A percentile compares a stretch with the other conserved stretches of the same genome.
Conservation (phyloP, 352 stramenopile species). For the Phytophthora nicotianae region DNA sequence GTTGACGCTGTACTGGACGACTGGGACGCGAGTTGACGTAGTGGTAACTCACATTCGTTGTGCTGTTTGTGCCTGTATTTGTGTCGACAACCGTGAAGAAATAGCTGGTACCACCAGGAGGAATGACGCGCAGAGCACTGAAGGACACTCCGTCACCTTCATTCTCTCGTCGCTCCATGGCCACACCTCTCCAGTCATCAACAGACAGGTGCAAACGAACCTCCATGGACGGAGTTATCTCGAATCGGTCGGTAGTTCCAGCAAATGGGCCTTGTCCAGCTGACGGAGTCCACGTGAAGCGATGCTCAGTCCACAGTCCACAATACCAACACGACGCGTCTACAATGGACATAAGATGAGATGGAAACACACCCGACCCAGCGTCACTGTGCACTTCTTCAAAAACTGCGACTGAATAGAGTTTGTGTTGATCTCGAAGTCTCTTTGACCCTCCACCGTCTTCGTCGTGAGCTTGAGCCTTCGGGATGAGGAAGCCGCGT, state of each 20-base stretch:
- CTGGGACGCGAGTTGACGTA: constrained; percentile 42
- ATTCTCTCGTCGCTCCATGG: constrained; percentile 61
- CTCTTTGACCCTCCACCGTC: constrained; percentile 22
- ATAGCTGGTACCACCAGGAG: constrained; percentile 76
- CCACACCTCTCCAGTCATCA: constrained; percentile 71
- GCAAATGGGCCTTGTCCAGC: constrained; percentile 44
- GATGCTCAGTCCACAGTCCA: constrained; percentile 74
- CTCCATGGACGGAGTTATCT: constrained; percentile 41
- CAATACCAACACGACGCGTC: constrained; percentile 85
- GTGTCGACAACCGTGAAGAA: constrained; percentile 64
- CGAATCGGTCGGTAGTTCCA: constrained; percentile 32
- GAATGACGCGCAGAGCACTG: constrained; percentile 63
- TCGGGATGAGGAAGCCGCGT: constrained; percentile 67
- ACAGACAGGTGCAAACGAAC: constrained; percentile 69
- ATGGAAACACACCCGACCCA: constrained; percentile 53
- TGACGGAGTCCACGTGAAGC: constrained; percentile 67
- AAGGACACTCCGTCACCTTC: constrained; percentile 49
- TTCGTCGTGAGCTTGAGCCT: constrained; percentile 41
- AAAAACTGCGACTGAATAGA: constrained; percentile 76
- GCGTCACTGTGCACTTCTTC: constrained; percentile 70
- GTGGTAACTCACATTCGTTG: constrained; percentile 41
- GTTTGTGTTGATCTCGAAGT: constrained; percentile 78
- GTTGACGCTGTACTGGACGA: constrained; percentile 27
- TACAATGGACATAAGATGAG: constrained; percentile 55
- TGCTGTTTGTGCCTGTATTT: constrained; percentile 23